These are phyloP conservation scores for Chrysanthemum makinoi DNA, from an alignment of 129 eudicot species.

Conservation along the genomic window DNA sequence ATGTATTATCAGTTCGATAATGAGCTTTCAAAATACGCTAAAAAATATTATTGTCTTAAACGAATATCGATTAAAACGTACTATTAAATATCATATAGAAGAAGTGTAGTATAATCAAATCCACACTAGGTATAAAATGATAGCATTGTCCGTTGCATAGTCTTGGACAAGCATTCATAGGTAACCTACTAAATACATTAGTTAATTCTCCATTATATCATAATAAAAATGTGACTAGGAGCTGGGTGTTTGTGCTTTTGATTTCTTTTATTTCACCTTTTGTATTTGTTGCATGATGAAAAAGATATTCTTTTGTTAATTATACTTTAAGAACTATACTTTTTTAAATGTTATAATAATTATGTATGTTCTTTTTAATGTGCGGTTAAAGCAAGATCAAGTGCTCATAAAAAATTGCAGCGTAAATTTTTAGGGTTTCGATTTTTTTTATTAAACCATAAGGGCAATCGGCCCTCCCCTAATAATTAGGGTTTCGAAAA, in stretches of 20 bases:
- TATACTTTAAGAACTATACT: too few species aligned
- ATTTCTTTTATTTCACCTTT: background rate
- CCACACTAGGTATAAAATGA: slow-evolving; percentile 27
- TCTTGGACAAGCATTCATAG: slow-evolving; percentile 23
- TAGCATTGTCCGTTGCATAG: slow-evolving; percentile 15
- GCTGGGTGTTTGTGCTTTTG: background rate
- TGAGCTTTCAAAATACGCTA: background rate
- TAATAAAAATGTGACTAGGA: background rate
- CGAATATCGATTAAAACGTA: slow-evolving; percentile 19
- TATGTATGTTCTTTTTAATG: too few species aligned
- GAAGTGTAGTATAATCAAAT: slow-evolving; percentile 15
- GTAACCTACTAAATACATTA: background rate
- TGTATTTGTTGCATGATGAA: background rate
- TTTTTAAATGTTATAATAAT: too few species aligned
- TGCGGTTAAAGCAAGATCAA: too few species aligned
- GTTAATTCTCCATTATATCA: slow-evolving; percentile 10
- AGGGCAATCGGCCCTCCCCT: too few species aligned
- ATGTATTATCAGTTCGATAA: too few species aligned
- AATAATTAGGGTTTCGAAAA: too few species aligned
- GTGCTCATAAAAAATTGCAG: too few species aligned
- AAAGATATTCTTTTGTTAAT: background rate
- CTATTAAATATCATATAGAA: background rate
- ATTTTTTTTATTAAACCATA: too few species aligned
- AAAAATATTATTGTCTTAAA: slow-evolving; percentile 10
- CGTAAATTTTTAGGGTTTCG: too few species aligned